Evolutionary conservation across 352 stramenopile genomes (phyloP).

Genomic region (Phytophthora brassicae): DNA sequence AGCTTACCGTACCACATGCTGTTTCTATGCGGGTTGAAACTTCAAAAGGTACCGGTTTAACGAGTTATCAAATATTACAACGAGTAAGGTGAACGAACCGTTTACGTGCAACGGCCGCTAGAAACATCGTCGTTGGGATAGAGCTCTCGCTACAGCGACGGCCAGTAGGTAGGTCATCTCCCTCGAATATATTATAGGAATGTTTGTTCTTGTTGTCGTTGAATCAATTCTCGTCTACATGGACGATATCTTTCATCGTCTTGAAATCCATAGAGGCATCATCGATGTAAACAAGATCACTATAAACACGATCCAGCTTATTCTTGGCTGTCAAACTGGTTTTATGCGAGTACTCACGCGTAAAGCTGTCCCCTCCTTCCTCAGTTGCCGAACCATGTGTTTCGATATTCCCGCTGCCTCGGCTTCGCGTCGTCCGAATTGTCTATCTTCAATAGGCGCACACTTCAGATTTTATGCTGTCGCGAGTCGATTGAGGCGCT

Average conservation of each 20-base stretch:
- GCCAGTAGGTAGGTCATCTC: neutral
- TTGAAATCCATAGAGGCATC: neutral
- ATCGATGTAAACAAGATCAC: neutral
- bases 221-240: conserved; percentile 1
- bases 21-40: neutral
- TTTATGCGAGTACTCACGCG: neutral
- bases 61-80: neutral
- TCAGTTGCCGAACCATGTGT: neutral
- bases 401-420: neutral
- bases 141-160: neutral
- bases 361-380: neutral
- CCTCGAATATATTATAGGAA: neutral
- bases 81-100: neutral
- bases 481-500: conserved; percentile 4
- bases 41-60: conserved; percentile 6
- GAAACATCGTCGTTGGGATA: neutral
- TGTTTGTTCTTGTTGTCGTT: neutral
- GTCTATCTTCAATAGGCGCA: neutral
- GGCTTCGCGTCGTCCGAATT: neutral
- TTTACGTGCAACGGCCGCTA: neutral
- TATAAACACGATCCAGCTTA: neutral
- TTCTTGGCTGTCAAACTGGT: conserved; percentile 1
- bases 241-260: neutral
- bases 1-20: conserved; percentile 21
- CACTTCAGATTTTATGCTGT: neutral